Percentiles rank a stretch among this genome's conserved stretches.
These are phyloP conservation scores for Fusarium sp. DNA, from an alignment of 2,329 filamentous ascomycete genomes.

Conservation along the genomic window DNA sequence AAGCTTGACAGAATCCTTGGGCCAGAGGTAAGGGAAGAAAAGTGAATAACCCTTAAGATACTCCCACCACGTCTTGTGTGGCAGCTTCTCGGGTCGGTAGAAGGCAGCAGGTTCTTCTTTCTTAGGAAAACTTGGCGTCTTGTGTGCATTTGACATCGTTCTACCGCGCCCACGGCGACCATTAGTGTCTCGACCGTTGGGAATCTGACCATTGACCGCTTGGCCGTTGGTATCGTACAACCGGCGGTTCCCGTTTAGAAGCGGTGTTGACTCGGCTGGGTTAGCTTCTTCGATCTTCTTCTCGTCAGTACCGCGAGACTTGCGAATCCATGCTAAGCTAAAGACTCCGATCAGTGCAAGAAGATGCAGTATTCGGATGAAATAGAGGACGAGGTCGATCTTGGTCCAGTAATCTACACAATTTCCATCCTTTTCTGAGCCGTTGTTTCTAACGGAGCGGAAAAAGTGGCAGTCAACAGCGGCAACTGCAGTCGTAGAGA, in stretches of 20 bases:
- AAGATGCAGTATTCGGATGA: slow-evolving; percentile 76
- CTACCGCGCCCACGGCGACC: slow-evolving; percentile 52
- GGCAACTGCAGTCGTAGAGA: slow-evolving; percentile 75
- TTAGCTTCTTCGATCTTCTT: slow-evolving; percentile 56
- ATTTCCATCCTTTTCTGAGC: slow-evolving; percentile 45
- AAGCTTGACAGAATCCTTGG: slow-evolving; percentile 78
- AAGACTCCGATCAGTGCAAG: slow-evolving; percentile 67
- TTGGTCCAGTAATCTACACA: slow-evolving; percentile 57
- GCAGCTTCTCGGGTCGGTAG: slow-evolving; percentile 87
- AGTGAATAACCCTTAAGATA: slow-evolving; percentile 92
- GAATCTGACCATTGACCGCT: slow-evolving; percentile 40
- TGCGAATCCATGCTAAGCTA: slow-evolving; percentile 57
- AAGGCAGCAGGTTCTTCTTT: slow-evolving; percentile 80
- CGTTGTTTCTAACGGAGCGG: slow-evolving; percentile 47
- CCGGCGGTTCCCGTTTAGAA: slow-evolving; percentile 63
- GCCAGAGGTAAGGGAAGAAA: slow-evolving; percentile 98
- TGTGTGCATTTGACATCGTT: slow-evolving; percentile 57
- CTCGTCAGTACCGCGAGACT: slow-evolving; percentile 55
- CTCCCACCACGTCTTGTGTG: slow-evolving; percentile 94
- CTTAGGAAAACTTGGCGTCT: slow-evolving; percentile 46
- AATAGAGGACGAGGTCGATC: slow-evolving; percentile 74
- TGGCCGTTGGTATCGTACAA: slow-evolving; percentile 54
- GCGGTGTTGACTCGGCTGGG: slow-evolving; percentile 70
- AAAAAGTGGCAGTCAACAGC: slow-evolving; percentile 77
- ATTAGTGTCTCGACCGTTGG: slow-evolving; percentile 39